Evolutionary conservation across 2,329 filamentous ascomycete genomes (phyloP).

Genomic region (Eutypella sp.): DNA sequence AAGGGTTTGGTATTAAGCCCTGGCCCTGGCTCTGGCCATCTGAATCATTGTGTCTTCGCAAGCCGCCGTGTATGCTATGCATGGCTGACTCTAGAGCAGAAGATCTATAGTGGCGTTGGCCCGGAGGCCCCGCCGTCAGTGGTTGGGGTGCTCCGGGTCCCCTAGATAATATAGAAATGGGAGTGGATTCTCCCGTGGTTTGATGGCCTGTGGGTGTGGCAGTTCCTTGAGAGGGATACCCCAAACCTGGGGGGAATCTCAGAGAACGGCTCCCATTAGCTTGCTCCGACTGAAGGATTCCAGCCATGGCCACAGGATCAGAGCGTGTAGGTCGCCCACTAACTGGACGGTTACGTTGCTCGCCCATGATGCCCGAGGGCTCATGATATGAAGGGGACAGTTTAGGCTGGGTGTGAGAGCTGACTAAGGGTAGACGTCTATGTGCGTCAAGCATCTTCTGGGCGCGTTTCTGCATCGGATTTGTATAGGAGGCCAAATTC

Average conservation of each 20-base stretch:
- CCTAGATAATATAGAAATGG: slow-evolving; percentile 22
- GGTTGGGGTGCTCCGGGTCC: slow-evolving; percentile 42
- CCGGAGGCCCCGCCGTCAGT: slow-evolving; percentile 50
- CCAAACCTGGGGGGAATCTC: slow-evolving; percentile 2
- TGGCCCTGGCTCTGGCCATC: slow-evolving; percentile 12
- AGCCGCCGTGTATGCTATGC: slow-evolving; percentile 26
- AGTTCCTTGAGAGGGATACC: not conserved
- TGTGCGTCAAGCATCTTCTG: slow-evolving; percentile 38
- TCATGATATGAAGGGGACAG: slow-evolving; percentile 9
- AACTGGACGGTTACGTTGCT: not conserved
- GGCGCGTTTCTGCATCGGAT: slow-evolving; percentile 48
- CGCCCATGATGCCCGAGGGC: slow-evolving; percentile 8
- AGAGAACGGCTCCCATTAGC: slow-evolving; percentile 9
- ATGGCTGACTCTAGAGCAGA: slow-evolving; percentile 36
- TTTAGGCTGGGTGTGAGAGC: slow-evolving; percentile 5
- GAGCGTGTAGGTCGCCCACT: slow-evolving; percentile 5
- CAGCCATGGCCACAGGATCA: slow-evolving; percentile 5
- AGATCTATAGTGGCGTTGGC: slow-evolving; percentile 45
- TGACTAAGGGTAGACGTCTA: slow-evolving; percentile 15
- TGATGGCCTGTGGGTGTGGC: slow-evolving; percentile 6
- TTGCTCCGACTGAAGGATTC: slow-evolving; percentile 14
- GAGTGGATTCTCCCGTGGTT: slow-evolving; percentile 12
- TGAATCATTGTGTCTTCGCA: slow-evolving; percentile 19
- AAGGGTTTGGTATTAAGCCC: slow-evolving; percentile 8
- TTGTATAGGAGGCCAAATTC: slow-evolving; percentile 51